A percentile compares a stretch with the other conserved stretches of the same genome.
These are phyloP conservation scores for Isabelozyma heimii DNA, from an alignment of 805 yeast genomes.

Conservation along the genomic window DNA sequence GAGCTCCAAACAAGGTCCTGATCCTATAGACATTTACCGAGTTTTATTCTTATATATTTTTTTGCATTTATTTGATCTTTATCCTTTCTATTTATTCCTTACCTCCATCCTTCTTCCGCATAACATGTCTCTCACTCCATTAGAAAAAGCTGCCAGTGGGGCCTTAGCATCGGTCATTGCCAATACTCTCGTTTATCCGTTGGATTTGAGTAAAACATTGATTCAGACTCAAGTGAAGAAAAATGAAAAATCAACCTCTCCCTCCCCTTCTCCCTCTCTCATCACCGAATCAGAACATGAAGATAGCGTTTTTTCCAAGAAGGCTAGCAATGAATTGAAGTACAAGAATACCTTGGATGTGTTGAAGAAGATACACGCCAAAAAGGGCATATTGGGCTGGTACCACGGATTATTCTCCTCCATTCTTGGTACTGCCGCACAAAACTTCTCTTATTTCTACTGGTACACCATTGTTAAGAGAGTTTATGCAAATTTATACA, in stretches of 20 bases:
- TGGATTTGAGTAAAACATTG: conserved; percentile 74
- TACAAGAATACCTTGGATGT: conserved; percentile 66
- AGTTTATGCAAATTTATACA: conserved; percentile 42
- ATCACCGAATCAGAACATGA: neutral
- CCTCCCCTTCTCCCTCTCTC: conserved; percentile 1
- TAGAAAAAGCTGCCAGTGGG: conserved; percentile 80
- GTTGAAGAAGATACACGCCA: conserved; percentile 51
- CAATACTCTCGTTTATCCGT: conserved; percentile 74
- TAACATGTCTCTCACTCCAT: conserved; percentile 53
- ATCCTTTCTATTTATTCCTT: conserved; percentile 1
- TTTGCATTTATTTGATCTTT: neutral
- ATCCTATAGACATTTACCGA: too few species aligned
- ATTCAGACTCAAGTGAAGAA: conserved; percentile 65
- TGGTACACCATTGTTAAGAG: conserved; percentile 78
- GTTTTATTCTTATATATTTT: neutral
- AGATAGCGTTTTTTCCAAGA: conserved; percentile 3
- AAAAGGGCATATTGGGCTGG: conserved; percentile 64
- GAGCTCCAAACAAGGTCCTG: too few species aligned
- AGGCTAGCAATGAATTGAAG: conserved; percentile 17
- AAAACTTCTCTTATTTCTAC: conserved; percentile 80
- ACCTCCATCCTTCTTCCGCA: neutral
- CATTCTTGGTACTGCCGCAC: conserved; percentile 68
- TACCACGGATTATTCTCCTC: conserved; percentile 72
- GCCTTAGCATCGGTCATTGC: conserved; percentile 81
- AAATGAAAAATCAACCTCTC: conserved; percentile 5